Evolutionary conservation across 2,329 filamentous ascomycete genomes (phyloP).

Genomic region (Xylaria sp.): DNA sequence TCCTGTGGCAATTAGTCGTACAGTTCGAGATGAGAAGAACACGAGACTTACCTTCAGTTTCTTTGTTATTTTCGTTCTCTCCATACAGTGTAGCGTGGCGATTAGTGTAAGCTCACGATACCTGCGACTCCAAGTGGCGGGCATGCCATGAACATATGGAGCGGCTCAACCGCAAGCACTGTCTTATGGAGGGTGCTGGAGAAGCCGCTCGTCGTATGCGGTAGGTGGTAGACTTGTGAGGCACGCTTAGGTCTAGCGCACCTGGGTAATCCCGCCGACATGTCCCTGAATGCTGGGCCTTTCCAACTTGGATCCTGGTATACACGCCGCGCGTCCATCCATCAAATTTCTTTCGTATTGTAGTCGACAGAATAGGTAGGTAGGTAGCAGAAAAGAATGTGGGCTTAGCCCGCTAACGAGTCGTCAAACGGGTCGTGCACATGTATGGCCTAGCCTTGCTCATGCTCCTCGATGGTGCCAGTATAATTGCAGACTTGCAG

Average conservation of each 20-base stretch:
- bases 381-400: background rate
- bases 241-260: slow-evolving; percentile 9
- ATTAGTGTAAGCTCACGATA: too few species aligned
- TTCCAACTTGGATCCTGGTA: slow-evolving; percentile 18
- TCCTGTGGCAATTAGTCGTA: background rate
- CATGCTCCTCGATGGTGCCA: slow-evolving; percentile 32
- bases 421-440: slow-evolving; percentile 33
- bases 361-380: too few species aligned
- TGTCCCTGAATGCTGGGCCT: slow-evolving; percentile 26
- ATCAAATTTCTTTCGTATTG: too few species aligned
- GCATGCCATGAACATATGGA: too few species aligned
- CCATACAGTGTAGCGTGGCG: background rate
- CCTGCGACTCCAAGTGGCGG: too few species aligned
- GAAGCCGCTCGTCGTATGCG: background rate
- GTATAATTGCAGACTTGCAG: slow-evolving; percentile 31
- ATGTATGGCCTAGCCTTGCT: slow-evolving; percentile 36
- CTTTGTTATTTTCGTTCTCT: background rate
- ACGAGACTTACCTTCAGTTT: background rate
- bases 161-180: too few species aligned
- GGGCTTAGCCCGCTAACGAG: background rate
- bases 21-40: background rate
- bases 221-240: background rate
- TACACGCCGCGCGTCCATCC: slow-evolving; percentile 34
- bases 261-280: slow-evolving; percentile 30
- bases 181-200: background rate